Base-by-base conservation (phyloP, 768 basidiomycete species). In the Tremella mesenterica region DNA sequence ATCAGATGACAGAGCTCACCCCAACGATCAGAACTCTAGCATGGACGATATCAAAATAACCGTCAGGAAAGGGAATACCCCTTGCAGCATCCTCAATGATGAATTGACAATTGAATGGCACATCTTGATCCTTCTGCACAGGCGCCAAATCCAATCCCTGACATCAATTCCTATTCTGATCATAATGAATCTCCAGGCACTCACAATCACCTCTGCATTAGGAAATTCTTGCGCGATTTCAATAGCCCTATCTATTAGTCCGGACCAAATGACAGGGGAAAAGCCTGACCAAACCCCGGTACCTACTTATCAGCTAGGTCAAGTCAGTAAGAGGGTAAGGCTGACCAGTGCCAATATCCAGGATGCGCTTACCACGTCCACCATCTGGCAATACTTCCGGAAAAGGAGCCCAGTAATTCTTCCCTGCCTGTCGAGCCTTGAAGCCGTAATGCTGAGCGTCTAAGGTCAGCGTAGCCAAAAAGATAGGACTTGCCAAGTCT, bases 181-280 rank as follows among this genome's bases (percentile, higher is more conserved):
- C 18, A 16, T 16, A 3, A 18, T 7, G 44, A 49, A 14, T 48
- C 55, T n/a, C n/a, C n/a, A n/a, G n/a, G n/a, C n/a, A n/a, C n/a
- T n/a, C 33, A 60, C 58, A 21, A 56, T 39, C 33, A 36, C 45
- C 44, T 57, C 53, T 16, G 52, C 56, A 0, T 45, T 18, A 0
- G 60, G 60, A 38, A 54, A 61, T 26, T 61, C 60, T 23, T 39
- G 33, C 4, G 60, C 60, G 52, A 61, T 61, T 41, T 61, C 60
- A 30, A 58, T 48, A 1, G 49, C 46, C 60, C 60, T 57, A 25
- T 1, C 9, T 8, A n/a, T n/a, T n/a, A 26, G 14, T n/a, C 28
- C n/a, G 41, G n/a, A n/a, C n/a, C n/a, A n/a, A n/a, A n/a, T n/a
- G n/a, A n/a, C n/a, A n/a, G n/a, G n/a, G n/a, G 7, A 44, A n/a